Evolutionary conservation across 2,329 filamentous ascomycete species (phyloP).

Genomic region (Colletotrichum caudatum): DNA sequence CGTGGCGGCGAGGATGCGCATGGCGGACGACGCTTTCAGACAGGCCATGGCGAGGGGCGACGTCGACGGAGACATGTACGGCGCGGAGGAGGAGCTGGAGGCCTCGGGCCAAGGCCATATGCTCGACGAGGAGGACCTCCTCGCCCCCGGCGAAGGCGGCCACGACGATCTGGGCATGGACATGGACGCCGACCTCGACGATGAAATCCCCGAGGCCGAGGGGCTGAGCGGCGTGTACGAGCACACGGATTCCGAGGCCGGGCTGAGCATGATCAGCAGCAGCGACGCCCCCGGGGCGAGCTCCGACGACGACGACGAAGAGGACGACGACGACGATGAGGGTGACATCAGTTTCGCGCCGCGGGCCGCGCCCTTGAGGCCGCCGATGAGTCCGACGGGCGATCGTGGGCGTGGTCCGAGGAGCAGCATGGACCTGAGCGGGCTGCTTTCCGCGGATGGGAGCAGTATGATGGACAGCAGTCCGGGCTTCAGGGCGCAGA

Average conservation of each 20-base stretch:
- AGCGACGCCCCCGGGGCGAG: slow-evolving; percentile 41
- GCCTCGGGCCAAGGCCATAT: slow-evolving; percentile 69
- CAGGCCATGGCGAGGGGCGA: slow-evolving; percentile 67
- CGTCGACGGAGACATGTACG: slow-evolving; percentile 63
- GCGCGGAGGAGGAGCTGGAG: slow-evolving; percentile 65
- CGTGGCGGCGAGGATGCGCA: slow-evolving; percentile 61
- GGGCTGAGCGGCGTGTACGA: slow-evolving; percentile 71
- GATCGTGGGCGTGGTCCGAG: slow-evolving; percentile 46
- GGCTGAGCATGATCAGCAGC: slow-evolving; percentile 64
- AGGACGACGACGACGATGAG: slow-evolving; percentile 43
- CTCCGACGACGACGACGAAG: slow-evolving; percentile 41
- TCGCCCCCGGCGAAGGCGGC: slow-evolving; percentile 26
- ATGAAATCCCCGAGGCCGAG: slow-evolving; percentile 75
- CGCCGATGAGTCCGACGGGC: slow-evolving; percentile 55
- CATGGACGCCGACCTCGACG: slow-evolving; percentile 78
- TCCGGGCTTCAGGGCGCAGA: slow-evolving; percentile 58
- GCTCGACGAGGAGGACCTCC: slow-evolving; percentile 72
- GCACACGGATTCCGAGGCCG: slow-evolving; percentile 81
- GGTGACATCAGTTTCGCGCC: slow-evolving; percentile 56
- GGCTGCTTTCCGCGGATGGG: slow-evolving; percentile 67
- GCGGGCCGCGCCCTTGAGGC: slow-evolving; percentile 48
- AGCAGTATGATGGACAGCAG: slow-evolving; percentile 69
- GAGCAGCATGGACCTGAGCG: slow-evolving; percentile 69
- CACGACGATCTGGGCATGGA: slow-evolving; percentile 58
- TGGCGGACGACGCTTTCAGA: slow-evolving; percentile 72